Evolutionary conservation across 805 yeast species (phyloP).

Genomic region (Candida nemodendra): DNA sequence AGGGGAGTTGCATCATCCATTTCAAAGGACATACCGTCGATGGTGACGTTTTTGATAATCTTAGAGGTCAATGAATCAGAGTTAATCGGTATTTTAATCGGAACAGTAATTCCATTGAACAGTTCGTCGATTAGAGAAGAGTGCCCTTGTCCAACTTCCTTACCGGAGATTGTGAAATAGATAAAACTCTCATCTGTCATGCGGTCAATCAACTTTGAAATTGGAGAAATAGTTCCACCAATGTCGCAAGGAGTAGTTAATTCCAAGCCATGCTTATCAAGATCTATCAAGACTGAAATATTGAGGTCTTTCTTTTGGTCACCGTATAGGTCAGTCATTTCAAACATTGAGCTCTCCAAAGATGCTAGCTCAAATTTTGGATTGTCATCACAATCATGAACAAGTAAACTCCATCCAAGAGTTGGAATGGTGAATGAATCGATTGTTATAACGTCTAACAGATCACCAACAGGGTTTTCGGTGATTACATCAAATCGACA

Average conservation of each 20-base stretch:
- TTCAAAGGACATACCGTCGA: conserved; percentile 36
- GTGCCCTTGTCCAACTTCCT: conserved; percentile 3
- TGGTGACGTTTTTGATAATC: conserved; percentile 36
- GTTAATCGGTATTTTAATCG: conserved; percentile 19
- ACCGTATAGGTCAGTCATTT: conserved; percentile 1
- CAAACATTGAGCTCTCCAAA: conserved; percentile 16
- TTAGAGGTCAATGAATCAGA: conserved; percentile 8
- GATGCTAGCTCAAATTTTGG: conserved; percentile 32
- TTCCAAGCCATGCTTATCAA: conserved; percentile 6
- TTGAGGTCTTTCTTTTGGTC: conserved; percentile 4
- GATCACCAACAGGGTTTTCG: conserved; percentile 16
- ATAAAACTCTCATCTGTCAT: conserved; percentile 10
- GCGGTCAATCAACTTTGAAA: conserved; percentile 15
- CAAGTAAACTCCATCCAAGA: conserved; percentile 35
- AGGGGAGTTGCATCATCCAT: conserved; percentile 36
- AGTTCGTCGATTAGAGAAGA: conserved; percentile 11
- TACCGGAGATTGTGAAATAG: conserved; percentile 12
- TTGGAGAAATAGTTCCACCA: conserved; percentile 12
- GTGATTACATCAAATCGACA: conserved; percentile 20
- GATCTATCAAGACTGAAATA: conserved; percentile 12
- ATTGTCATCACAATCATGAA: conserved; percentile 36
- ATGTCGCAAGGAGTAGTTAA: conserved; percentile 14
- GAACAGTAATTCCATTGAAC: conserved; percentile 16
- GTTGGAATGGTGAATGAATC: conserved; percentile 31
- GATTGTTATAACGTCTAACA: conserved; percentile 9